Conservation (phyloP, 2,329 filamentous ascomycete species). For the Bimuria novae-zelandiae region DNA sequence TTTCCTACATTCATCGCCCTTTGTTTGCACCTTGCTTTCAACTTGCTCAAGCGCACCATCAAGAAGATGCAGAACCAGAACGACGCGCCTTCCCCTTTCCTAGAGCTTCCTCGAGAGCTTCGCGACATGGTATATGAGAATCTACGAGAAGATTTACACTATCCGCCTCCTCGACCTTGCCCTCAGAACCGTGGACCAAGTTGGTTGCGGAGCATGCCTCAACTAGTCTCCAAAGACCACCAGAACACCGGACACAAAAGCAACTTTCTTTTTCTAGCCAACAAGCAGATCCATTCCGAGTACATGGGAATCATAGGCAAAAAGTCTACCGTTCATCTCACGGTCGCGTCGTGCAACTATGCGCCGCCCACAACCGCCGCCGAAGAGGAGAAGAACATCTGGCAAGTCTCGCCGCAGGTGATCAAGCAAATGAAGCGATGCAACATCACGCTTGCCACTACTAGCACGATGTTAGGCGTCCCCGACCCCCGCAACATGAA, state of each 20-base stretch:
- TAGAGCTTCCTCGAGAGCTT: constrained; percentile 38
- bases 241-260: constrained; percentile 11
- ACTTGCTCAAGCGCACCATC: constrained; percentile 16
- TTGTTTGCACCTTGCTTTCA: constrained; percentile 13
- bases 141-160: constrained; percentile 36
- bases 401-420: constrained; percentile 30
- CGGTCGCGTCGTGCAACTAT: constrained; percentile 39
- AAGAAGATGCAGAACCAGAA: constrained; percentile 26
- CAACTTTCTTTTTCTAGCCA: constrained; percentile 37
- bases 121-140: constrained; percentile 41
- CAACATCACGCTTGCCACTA: constrained; percentile 38
- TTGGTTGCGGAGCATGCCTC: constrained; percentile 16
- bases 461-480: constrained; percentile 42
- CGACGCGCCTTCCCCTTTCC: constrained; percentile 32
- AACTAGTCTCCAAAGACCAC: neutral
- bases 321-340: constrained; percentile 36
- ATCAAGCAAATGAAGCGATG: constrained; percentile 31
- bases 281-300: constrained; percentile 40
- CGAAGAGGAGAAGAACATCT: constrained; percentile 23
- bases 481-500: constrained; percentile 42
- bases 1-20: constrained; percentile 14
- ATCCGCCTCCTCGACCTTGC: constrained; percentile 26
- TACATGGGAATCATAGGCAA: constrained; percentile 43
- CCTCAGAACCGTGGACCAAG: constrained; percentile 14
- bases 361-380: constrained; percentile 7